Conservation (phyloP, 2,329 filamentous ascomycete species). For the Aspergillus ochraceoroseus region DNA sequence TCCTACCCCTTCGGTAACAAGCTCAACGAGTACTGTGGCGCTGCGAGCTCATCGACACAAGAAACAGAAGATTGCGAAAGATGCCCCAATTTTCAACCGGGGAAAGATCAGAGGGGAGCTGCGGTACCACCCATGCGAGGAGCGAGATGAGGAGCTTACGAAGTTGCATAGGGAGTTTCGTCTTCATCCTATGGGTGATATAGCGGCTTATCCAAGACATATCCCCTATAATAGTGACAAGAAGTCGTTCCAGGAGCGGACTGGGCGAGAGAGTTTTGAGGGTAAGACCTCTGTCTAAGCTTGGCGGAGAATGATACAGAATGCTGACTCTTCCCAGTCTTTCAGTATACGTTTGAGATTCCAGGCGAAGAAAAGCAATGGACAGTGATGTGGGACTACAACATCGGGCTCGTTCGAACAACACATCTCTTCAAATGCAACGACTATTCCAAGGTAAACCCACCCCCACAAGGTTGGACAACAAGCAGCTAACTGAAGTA, state of each 20-base stretch:
- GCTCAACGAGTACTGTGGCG: conserved; percentile 41
- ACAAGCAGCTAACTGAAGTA: conserved; percentile 37
- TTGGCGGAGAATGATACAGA: not conserved
- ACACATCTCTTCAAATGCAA: conserved; percentile 92
- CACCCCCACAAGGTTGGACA: not conserved
- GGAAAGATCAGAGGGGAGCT: conserved; percentile 61
- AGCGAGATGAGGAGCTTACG: conserved; percentile 54
- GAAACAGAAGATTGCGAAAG: conserved; percentile 59
- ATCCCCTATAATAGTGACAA: conserved; percentile 95
- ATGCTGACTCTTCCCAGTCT: conserved; percentile 23
- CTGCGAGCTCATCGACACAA: conserved; percentile 26
- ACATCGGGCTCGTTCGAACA: conserved; percentile 85
- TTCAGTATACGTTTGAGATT: conserved; percentile 70
- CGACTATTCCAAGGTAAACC: conserved; percentile 74
- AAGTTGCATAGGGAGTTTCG: conserved; percentile 59
- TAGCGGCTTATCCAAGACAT: conserved; percentile 60
- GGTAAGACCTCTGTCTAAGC: conserved; percentile 48
- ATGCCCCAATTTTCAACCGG: conserved; percentile 58
- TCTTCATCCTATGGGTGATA: conserved; percentile 61
- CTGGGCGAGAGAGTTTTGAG: conserved; percentile 81
- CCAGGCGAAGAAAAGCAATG: conserved; percentile 64
- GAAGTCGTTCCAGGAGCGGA: conserved; percentile 80
- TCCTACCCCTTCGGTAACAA: conserved; percentile 40
- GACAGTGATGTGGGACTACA: conserved; percentile 95
- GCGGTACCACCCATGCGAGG: conserved; percentile 70